phyloP scores from a whole-genome alignment of 2,329 filamentous ascomycete species.

The Berkeleyomyces rouxiae region DNA sequence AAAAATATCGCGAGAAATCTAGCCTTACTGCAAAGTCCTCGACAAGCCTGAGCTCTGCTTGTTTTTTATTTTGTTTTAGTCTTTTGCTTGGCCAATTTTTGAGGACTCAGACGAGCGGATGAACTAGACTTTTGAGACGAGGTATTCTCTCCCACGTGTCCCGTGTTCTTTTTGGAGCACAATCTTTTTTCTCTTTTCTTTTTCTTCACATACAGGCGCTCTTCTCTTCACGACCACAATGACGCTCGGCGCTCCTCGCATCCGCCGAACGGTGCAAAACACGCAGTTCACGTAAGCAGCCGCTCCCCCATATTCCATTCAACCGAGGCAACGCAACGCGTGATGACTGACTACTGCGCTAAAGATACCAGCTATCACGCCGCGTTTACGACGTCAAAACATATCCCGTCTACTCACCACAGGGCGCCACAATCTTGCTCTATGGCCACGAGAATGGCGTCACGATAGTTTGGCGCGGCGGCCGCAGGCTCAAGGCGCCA shows the following conservation, averaged over 20 bases:
- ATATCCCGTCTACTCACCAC: constrained; percentile 44
- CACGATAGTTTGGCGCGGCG: constrained; percentile 45
- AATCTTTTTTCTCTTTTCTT: not conserved
- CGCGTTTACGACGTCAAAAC: constrained; percentile 43
- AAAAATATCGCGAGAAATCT: no score
- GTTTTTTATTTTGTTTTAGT: no score
- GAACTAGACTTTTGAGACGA: no score
- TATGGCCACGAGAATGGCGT: constrained; percentile 49
- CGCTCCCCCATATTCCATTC: not conserved
- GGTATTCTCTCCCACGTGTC: no score
- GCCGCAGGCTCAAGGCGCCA: constrained; percentile 37
- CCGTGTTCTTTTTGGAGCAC: not conserved
- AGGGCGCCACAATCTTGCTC: constrained; percentile 45
- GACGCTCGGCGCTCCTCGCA: constrained; percentile 22
- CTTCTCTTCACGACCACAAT: constrained; percentile 18
- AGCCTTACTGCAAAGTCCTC: no score
- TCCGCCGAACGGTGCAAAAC: constrained; percentile 32
- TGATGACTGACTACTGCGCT: constrained; percentile 2
- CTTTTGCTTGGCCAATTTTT: no score
- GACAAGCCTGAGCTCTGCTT: no score
- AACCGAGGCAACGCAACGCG: no score
- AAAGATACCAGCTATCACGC: constrained; percentile 42
- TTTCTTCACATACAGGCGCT: not conserved
- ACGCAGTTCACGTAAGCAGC: constrained; percentile 30
- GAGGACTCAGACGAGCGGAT: no score